Percentiles rank a stretch among this genome's conserved stretches.
These are phyloP conservation scores for Quercus cerris DNA, from an alignment of 306 rosid genomes.

Conservation along the genomic window DNA sequence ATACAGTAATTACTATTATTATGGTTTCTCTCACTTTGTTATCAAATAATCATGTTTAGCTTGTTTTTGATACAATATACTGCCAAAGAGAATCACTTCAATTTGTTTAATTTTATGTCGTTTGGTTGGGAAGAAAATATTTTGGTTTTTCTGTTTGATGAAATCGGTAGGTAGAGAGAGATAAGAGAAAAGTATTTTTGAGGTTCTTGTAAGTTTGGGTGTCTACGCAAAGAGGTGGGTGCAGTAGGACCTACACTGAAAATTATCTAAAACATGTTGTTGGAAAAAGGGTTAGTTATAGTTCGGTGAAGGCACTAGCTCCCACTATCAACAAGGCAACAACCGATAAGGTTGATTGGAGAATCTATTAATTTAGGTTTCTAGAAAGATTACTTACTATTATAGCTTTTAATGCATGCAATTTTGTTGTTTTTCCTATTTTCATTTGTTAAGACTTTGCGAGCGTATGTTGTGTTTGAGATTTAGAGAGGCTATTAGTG, in stretches of 20 bases:
- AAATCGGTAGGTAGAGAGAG: constrained; percentile 24
- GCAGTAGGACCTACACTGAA: constrained; percentile 42
- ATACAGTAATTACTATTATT: background rate
- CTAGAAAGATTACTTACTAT: background rate
- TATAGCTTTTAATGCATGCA: constrained; percentile 28
- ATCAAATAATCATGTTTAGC: background rate
- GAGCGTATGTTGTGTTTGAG: too few species aligned
- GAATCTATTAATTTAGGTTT: background rate
- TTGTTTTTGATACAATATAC: background rate
- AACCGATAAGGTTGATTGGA: constrained; percentile 16
- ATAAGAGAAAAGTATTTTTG: constrained; percentile 6
- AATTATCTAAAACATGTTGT: constrained; percentile 22
- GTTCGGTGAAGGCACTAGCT: constrained; percentile 41
- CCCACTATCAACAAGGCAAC: constrained; percentile 45
- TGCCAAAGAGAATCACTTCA: background rate
- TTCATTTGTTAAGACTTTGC: too few species aligned
- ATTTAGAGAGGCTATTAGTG: too few species aligned
- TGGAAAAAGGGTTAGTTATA: constrained; percentile 33
- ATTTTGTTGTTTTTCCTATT: constrained; percentile 6
- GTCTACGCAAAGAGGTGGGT: constrained; percentile 29
- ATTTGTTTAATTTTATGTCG: background rate
- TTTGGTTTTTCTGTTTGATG: constrained; percentile 9
- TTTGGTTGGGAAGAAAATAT: background rate
- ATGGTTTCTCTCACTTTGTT: background rate
- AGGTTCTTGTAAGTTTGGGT: constrained; percentile 27